A percentile compares a stretch with the other conserved stretches of the same genome.
Evolutionary conservation across 441 rosid genomes (phyloP).

Genomic region (Populus hybrid): DNA sequence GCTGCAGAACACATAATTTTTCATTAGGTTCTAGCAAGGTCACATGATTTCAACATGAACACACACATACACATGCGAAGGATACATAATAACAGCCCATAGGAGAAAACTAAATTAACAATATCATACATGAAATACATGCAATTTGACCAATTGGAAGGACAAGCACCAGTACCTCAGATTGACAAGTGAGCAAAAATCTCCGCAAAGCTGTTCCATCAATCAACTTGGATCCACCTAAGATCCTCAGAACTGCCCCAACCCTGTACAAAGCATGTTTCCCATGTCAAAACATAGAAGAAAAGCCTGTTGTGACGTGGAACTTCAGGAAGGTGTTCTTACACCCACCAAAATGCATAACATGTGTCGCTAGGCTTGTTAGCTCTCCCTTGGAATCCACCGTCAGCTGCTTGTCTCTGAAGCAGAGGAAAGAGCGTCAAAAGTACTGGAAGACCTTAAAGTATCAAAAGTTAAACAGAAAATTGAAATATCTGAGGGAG

Average conservation of each 20-base stretch:
- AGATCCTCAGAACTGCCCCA: constrained; percentile 67
- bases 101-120: not conserved
- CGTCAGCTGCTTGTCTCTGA: constrained; percentile 84
- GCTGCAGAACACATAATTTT: too few relatives aligned
- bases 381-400: constrained; percentile 92
- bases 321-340: constrained; percentile 6
- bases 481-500: not conserved
- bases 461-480: not conserved
- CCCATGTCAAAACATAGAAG: constrained; percentile 15
- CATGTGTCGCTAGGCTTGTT: constrained; percentile 92
- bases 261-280: constrained; percentile 45
- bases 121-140: not conserved
- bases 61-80: too few relatives aligned
- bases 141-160: constrained; percentile 2
- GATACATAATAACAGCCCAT: not conserved
- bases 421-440: constrained; percentile 13
- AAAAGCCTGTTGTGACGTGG: not conserved
- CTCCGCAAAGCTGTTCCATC: constrained; percentile 53
- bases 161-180: constrained; percentile 52
- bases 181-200: constrained; percentile 76
- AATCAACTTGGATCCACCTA: constrained; percentile 61
- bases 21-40: too few relatives aligned
- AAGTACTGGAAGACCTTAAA: constrained; percentile 2
- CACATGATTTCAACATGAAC: too few relatives aligned
- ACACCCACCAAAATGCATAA: constrained; percentile 88